Percentiles rank a stretch among this genome's conserved stretches.
phyloP scores from a whole-genome alignment of 257 asterid genomes.

The Rauvolfia tetraphylla region DNA sequence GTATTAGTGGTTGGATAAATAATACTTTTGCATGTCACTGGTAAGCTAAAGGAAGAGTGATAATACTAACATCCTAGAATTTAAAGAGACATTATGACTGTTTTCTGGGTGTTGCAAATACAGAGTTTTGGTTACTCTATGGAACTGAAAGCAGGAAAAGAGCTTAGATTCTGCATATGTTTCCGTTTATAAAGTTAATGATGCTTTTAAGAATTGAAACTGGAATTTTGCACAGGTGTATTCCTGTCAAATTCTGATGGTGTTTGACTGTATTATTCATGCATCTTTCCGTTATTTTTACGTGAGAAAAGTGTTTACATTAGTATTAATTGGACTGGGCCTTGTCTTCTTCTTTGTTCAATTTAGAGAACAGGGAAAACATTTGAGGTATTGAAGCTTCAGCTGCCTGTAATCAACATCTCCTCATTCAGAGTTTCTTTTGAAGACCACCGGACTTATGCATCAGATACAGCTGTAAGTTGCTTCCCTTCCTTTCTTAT shows the following conservation, averaged over 20 bases:
- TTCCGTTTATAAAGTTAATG: background rate
- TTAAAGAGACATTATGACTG: background rate
- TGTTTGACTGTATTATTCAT: background rate
- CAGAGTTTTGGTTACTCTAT: background rate
- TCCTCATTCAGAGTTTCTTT: constrained; percentile 60
- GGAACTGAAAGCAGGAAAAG: background rate
- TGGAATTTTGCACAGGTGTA: background rate
- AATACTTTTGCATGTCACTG: background rate
- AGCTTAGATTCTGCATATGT: background rate
- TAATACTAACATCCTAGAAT: background rate
- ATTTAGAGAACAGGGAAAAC: constrained; percentile 85
- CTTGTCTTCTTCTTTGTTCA: constrained; percentile 23
- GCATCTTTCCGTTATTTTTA: constrained; percentile 7
- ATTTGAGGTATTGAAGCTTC: constrained; percentile 78
- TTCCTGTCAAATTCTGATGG: background rate
- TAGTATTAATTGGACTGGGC: constrained; percentile 17
- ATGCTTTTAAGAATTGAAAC: background rate
- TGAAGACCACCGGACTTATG: constrained; percentile 96
- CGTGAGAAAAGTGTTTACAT: constrained; percentile 7
- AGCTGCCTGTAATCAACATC: constrained; percentile 73
- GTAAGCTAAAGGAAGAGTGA: background rate
- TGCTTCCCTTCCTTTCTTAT: constrained; percentile 19
- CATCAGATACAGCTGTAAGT: constrained; percentile 84
- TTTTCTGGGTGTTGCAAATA: background rate
- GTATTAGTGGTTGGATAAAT: background rate